These are phyloP conservation scores for Pythium phragmitis DNA, from an alignment of 352 stramenopile species.

Conservation along the genomic window DNA sequence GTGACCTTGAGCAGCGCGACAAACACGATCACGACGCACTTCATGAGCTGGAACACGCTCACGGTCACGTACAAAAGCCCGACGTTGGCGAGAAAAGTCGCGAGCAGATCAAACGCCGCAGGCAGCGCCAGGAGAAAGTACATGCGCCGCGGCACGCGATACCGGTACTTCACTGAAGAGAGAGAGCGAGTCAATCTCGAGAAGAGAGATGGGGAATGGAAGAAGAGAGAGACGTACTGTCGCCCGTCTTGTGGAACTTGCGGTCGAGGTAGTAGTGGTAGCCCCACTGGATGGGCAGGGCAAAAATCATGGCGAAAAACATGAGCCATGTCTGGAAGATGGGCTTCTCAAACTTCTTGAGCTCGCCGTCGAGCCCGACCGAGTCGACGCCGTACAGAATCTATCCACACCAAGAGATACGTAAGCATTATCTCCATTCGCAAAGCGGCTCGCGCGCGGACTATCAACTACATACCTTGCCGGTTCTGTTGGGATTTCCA, in stretches of 20 bases:
- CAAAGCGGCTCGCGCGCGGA: too few relatives aligned
- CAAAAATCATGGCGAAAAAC: slow-evolving; percentile 96
- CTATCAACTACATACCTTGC: slow-evolving; percentile 44
- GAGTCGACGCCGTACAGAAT: slow-evolving; percentile 92
- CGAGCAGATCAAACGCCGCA: slow-evolving; percentile 91
- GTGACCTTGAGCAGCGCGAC: slow-evolving; percentile 96
- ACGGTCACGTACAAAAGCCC: slow-evolving; percentile 92
- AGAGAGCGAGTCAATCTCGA: background rate
- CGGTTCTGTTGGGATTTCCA: slow-evolving; percentile 35
- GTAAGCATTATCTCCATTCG: too few relatives aligned
- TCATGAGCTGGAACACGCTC: slow-evolving; percentile 89
- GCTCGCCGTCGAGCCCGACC: slow-evolving; percentile 81
- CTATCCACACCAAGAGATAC: slow-evolving; percentile 36
- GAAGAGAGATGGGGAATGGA: background rate
- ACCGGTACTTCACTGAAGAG: slow-evolving; percentile 61
- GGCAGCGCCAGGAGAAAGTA: slow-evolving; percentile 94
- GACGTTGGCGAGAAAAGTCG: slow-evolving; percentile 94
- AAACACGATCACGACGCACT: slow-evolving; percentile 95
- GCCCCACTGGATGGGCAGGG: slow-evolving; percentile 90
- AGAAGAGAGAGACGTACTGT: slow-evolving; percentile 43
- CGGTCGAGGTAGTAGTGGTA: slow-evolving; percentile 81
- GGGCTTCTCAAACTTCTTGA: slow-evolving; percentile 93
- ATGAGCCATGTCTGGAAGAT: slow-evolving; percentile 97
- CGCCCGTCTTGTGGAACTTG: slow-evolving; percentile 59
- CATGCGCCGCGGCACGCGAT: slow-evolving; percentile 87